phyloP scores from a whole-genome alignment of 2,329 filamentous ascomycete species.

The Colletotrichum kahawae region DNA sequence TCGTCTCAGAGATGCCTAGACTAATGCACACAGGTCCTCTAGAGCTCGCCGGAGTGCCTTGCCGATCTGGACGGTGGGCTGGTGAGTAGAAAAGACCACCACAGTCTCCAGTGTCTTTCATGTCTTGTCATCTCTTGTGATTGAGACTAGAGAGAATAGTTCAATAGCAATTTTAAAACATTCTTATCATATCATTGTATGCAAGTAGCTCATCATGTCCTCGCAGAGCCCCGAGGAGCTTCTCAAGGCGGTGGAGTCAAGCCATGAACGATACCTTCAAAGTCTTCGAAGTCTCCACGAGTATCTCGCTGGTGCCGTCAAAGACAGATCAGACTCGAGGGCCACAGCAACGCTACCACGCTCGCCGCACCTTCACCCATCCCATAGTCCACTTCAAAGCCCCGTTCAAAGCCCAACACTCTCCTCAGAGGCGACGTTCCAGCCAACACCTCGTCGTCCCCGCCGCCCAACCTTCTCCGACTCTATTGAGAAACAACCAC shows the following conservation, averaged over 20 bases:
- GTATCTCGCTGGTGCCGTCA: conserved; percentile 17
- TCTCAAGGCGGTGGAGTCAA: conserved; percentile 34
- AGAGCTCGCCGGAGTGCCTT: background rate
- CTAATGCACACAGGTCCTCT: background rate
- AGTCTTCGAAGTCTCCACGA: conserved; percentile 34
- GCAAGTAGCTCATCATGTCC: background rate
- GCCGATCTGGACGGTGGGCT: background rate
- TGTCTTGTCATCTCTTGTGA: background rate
- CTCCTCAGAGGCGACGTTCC: conserved; percentile 1
- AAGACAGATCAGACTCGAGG: conserved; percentile 3
- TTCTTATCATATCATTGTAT: background rate
- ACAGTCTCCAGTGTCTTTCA: background rate
- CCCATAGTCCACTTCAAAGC: conserved; percentile 12
- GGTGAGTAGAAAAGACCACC: conserved; percentile 1
- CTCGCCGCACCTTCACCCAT: conserved; percentile 54
- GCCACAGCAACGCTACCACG: conserved; percentile 31
- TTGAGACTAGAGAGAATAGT: background rate
- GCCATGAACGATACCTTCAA: conserved; percentile 39
- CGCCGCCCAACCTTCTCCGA: conserved; percentile 33
- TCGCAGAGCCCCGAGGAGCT: conserved; percentile 36
- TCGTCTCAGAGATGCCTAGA: background rate
- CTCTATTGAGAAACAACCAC: conserved; percentile 20
- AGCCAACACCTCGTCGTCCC: conserved; percentile 20
- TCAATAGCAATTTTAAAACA: background rate
- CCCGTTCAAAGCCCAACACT: conserved; percentile 11